These are phyloP conservation scores for Penicillium olsonii DNA, from an alignment of 2,329 filamentous ascomycete species.

Conservation along the genomic window DNA sequence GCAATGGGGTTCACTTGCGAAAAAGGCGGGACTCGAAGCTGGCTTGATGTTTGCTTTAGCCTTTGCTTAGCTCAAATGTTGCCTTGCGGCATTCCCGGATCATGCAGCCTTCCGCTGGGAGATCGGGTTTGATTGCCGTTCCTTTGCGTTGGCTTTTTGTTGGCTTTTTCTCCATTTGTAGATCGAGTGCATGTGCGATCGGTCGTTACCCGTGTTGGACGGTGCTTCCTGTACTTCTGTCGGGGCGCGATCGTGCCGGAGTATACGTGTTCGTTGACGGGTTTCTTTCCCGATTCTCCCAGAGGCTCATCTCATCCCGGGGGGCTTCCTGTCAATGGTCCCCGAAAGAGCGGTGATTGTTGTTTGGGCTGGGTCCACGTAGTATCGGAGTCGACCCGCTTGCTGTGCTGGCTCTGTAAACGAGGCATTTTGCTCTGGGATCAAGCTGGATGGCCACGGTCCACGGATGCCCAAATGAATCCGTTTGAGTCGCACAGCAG, in stretches of 20 bases:
- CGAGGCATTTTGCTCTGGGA: too few species aligned
- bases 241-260: too few species aligned
- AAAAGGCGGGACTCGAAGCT: not conserved
- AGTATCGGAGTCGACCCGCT: not conserved
- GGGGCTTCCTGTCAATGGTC: not conserved
- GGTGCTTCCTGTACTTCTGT: too few species aligned
- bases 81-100: not conserved
- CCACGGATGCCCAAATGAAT: not conserved
- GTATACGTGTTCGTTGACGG: too few species aligned
- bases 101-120: not conserved
- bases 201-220: not conserved
- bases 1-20: not conserved
- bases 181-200: not conserved
- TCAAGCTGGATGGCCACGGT: not conserved
- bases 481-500: slow-evolving; percentile 1
- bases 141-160: too few species aligned
- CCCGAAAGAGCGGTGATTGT: not conserved
- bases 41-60: not conserved
- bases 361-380: not conserved
- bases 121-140: too few species aligned
- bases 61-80: not conserved
- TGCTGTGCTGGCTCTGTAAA: not conserved
- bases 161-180: not conserved
- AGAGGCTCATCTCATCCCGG: too few species aligned
- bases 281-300: too few species aligned